Conservation (phyloP, 176 grass and related monocot species). For the Oryza glumipatula region DNA sequence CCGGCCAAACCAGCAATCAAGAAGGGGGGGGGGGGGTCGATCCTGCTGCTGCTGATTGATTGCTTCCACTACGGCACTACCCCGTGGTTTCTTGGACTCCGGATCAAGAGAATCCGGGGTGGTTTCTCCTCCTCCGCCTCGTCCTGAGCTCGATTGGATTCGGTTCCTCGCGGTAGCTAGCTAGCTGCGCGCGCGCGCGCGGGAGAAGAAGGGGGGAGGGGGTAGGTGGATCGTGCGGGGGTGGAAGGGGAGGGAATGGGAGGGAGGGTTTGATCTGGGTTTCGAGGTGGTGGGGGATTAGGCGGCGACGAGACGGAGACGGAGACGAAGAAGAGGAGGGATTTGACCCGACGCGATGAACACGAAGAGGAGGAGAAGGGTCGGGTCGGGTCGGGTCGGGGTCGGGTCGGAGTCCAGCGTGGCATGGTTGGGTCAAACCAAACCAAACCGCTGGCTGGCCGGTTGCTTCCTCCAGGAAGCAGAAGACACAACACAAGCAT, state of each 20-base stretch:
- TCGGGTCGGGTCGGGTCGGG: constrained; percentile 3
- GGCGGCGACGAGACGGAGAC: not conserved
- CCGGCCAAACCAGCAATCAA: not conserved
- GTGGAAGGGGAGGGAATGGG: not conserved
- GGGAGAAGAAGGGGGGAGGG: not conserved
- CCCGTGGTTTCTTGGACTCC: not conserved
- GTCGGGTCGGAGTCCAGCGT: constrained; percentile 4
- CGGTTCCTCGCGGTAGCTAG: not conserved
- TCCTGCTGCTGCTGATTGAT: no score
- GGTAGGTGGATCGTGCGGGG: not conserved
- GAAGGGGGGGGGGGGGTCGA: constrained; percentile 4
- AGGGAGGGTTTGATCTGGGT: constrained; percentile 40
- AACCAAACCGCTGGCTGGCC: no score
- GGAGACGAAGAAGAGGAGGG: not conserved
- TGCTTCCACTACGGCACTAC: no score
- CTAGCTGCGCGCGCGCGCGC: not conserved
- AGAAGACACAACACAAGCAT: not conserved
- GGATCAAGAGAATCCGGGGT: constrained; percentile 25
- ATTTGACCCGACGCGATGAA: constrained; percentile 49
- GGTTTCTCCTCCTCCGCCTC: no score
- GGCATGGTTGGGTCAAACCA: constrained; percentile 31
- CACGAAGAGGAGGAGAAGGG: not conserved
- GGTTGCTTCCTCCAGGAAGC: not conserved
- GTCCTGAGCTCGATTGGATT: not conserved
- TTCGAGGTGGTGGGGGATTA: constrained; percentile 26